Percentiles rank a stretch among this genome's conserved stretches.
These are phyloP conservation scores for Neurospora sp. DNA, from an alignment of 495 filamentous ascomycete genomes.

Conservation along the genomic window DNA sequence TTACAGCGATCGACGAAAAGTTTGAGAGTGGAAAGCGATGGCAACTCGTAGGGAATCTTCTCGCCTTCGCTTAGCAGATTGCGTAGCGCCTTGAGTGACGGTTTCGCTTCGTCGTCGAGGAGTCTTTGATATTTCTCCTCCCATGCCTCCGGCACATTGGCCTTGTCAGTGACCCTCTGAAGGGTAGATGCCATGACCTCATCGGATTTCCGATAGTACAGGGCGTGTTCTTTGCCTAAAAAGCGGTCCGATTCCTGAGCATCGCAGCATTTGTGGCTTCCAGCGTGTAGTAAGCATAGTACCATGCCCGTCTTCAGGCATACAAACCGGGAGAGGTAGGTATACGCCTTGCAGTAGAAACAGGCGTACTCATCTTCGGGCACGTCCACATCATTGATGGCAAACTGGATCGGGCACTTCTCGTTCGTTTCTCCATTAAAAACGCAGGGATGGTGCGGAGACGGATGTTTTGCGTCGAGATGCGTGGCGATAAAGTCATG, in stretches of 20 bases:
- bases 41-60: constrained; percentile 88
- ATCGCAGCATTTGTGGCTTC: constrained; percentile 69
- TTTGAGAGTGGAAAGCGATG: constrained; percentile 71
- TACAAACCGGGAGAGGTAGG: constrained; percentile 81
- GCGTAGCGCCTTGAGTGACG: constrained; percentile 77
- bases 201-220: constrained; percentile 68
- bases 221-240: constrained; percentile 51
- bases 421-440: constrained; percentile 30
- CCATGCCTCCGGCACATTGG: constrained; percentile 79
- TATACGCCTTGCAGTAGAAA: constrained; percentile 81
- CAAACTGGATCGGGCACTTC: constrained; percentile 32
- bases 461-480: constrained; percentile 34
- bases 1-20: constrained; percentile 90
- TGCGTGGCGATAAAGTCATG: constrained; percentile 47
- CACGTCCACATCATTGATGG: constrained; percentile 60
- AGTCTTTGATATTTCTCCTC: constrained; percentile 78
- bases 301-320: constrained; percentile 70
- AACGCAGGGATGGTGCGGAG: constrained; percentile 26
- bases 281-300: constrained; percentile 70
- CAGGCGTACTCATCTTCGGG: constrained; percentile 88
- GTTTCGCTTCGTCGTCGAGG: constrained; percentile 70
- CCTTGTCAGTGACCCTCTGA: constrained; percentile 76
- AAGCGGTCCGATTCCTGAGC: constrained; percentile 47
- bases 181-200: constrained; percentile 53
- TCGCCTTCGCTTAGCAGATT: constrained; percentile 87